These are phyloP conservation scores for Wallacemonas sp. DNA, from an alignment of 208 protist species.

Conservation along the genomic window DNA sequence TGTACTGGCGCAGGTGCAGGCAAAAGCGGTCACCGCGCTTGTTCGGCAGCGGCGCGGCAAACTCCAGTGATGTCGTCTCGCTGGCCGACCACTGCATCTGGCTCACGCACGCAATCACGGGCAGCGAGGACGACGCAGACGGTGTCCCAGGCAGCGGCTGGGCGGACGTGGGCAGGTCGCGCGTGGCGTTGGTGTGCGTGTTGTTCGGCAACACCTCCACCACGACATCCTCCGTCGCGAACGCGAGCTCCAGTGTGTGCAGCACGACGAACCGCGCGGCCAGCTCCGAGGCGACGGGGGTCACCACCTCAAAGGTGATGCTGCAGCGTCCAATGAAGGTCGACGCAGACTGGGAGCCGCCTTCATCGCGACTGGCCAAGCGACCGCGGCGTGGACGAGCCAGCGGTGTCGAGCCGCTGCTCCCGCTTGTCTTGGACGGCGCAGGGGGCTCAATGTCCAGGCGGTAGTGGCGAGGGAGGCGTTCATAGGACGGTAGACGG, in stretches of 20 bases:
- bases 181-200: conserved; percentile 3
- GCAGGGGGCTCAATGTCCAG: conserved; percentile 9
- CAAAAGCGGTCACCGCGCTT: conserved; percentile 32
- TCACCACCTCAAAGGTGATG: conserved; percentile 35
- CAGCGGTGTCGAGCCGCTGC: background rate
- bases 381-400: background rate
- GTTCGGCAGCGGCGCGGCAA: conserved; percentile 34
- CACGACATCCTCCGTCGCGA: conserved; percentile 21
- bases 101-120: conserved; percentile 20
- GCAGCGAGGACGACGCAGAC: background rate
- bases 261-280: conserved; percentile 36
- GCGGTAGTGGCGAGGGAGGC: conserved; percentile 9
- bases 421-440: background rate
- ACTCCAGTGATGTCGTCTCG: conserved; percentile 48
- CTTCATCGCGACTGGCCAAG: background rate
- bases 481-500: background rate
- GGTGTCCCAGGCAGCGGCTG: background rate
- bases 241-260: conserved; percentile 37
- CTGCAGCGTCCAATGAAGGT: conserved; percentile 30
- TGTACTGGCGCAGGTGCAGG: conserved; percentile 41
- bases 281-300: background rate
- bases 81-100: conserved; percentile 11
- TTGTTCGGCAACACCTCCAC: conserved; percentile 12
- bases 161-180: background rate
- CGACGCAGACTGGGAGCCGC: background rate